Evolutionary conservation across 2,329 filamentous ascomycete species (phyloP), one percentile per base, ranked within the genome.

Genomic region (Ceratocystis cubensis): DNA sequence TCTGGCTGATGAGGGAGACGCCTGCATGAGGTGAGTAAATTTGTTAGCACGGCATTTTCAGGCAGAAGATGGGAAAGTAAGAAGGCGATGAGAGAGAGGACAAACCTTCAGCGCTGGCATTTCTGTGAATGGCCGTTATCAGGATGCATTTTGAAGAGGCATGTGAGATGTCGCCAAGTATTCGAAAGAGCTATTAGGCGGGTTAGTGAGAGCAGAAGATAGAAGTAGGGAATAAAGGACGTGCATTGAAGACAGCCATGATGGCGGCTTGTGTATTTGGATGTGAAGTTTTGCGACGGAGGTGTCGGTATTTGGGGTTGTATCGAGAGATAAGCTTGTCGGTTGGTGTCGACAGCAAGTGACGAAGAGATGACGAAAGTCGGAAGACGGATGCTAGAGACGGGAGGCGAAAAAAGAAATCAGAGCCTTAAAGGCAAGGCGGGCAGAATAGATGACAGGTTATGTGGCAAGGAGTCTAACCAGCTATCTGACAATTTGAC

Each of bases 1-100:
- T 82, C 76, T 97, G 93, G 1, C 89, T 96, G 72, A 97, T 89
- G 73, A 96, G 85, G 28, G 91, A 96, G 69, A 96, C 88, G 68
- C 92, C 88, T 89, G 70, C 37, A 33, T 65, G 22, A n/a, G 17
- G 62, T 30, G 28, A 37, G 10, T 41, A 41, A 15, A 4, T 4
- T 15, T 15, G 37, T 41, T 41, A 41, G 37, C 37, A 41, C 3
- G 10, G 3, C 37, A 41, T 15, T 41, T 15, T 5, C 37, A 41
- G 37, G 37, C 37, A 10, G 10, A 41, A 13, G 1, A 41, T 41
- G 37, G 37, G 37, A 41, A 41, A 41, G 4, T 15, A 41, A 41
- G 10, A 37, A 56, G 1, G n/a, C n/a, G 22, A 63, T 17, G 15
- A 41, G 37, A 15, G 4, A 56, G 20, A 44, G 41, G 15, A 57